Percentiles rank a stretch among this genome's conserved stretches.
These are phyloP conservation scores for Colletotrichum melonis DNA, from an alignment of 2,329 filamentous ascomycete species.

Conservation along the genomic window DNA sequence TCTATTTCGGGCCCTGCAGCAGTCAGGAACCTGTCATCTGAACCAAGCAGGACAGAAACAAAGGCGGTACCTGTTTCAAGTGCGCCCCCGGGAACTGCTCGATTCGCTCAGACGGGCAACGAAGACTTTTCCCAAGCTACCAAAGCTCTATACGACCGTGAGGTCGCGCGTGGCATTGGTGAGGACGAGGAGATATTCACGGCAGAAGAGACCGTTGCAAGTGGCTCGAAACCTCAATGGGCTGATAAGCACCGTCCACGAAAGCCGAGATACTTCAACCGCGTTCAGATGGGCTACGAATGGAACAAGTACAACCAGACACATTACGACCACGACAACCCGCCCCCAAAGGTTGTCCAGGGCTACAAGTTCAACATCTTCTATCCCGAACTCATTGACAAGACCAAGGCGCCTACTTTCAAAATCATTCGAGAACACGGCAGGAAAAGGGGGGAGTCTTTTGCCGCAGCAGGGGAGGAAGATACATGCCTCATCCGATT, in stretches of 20 bases:
- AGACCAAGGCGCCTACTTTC: conserved; percentile 93
- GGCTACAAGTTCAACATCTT: conserved; percentile 99
- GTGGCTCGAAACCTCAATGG: conserved; percentile 77
- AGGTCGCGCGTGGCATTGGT: conserved; percentile 88
- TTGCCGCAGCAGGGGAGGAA: conserved; percentile 92
- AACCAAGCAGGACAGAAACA: conserved; percentile 41
- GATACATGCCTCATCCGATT: conserved; percentile 98
- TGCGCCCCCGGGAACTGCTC: conserved; percentile 68
- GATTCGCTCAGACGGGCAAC: conserved; percentile 76
- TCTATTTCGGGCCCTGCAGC: conserved; percentile 45
- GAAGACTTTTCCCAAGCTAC: conserved; percentile 90
- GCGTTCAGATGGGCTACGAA: conserved; percentile 98
- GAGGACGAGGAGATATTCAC: conserved; percentile 98
- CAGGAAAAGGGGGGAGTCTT: conserved; percentile 88
- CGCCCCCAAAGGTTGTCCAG: conserved; percentile 96
- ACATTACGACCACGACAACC: conserved; percentile 98
- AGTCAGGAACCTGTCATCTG: conserved; percentile 30
- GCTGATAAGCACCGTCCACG: conserved; percentile 86
- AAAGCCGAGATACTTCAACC: conserved; percentile 97
- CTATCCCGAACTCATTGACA: conserved; percentile 96
- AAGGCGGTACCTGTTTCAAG: conserved; percentile 25
- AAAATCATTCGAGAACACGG: conserved; percentile 95
- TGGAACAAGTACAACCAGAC: conserved; percentile 99
- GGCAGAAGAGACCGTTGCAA: conserved; percentile 83
- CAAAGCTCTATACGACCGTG: conserved; percentile 89